Conservation (phyloP, 2,329 filamentous ascomycete species). For the Claviceps africana region DNA sequence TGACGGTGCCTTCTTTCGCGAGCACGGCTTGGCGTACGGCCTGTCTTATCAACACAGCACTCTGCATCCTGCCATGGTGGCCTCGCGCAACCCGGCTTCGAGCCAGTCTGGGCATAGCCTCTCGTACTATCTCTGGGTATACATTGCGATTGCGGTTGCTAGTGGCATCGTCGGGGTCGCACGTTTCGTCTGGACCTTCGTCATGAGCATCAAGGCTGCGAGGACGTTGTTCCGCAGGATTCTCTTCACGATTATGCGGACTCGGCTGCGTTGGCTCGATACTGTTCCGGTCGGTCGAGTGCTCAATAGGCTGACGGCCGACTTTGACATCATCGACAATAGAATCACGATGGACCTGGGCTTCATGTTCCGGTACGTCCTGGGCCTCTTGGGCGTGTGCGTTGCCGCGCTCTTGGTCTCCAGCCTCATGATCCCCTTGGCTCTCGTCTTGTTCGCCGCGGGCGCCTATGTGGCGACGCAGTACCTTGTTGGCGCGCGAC, state of each 20-base stretch:
- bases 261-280: constrained; percentile 67
- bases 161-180: constrained; percentile 46
- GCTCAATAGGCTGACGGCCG: constrained; percentile 63
- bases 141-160: constrained; percentile 44
- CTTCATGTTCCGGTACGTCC: constrained; percentile 43
- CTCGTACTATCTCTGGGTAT: constrained; percentile 53
- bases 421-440: constrained; percentile 48
- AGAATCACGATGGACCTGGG: constrained; percentile 49
- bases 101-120: constrained; percentile 25
- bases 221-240: constrained; percentile 52
- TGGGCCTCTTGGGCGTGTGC: constrained; percentile 52
- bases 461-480: constrained; percentile 43
- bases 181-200: constrained; percentile 49
- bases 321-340: constrained; percentile 62
- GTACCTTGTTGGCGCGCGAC: constrained; percentile 58
- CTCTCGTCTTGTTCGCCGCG: constrained; percentile 40
- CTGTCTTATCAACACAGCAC: constrained; percentile 32
- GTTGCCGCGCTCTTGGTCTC: constrained; percentile 56
- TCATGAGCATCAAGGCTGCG: constrained; percentile 56
- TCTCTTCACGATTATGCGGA: constrained; percentile 52
- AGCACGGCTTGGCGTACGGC: constrained; percentile 28
- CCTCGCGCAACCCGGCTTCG: constrained; percentile 11
- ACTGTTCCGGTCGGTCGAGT: constrained; percentile 65
- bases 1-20: constrained; percentile 9
- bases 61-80: constrained; percentile 23